Conservation (phyloP, 345 rosid species). For the Populus davidiana region DNA sequence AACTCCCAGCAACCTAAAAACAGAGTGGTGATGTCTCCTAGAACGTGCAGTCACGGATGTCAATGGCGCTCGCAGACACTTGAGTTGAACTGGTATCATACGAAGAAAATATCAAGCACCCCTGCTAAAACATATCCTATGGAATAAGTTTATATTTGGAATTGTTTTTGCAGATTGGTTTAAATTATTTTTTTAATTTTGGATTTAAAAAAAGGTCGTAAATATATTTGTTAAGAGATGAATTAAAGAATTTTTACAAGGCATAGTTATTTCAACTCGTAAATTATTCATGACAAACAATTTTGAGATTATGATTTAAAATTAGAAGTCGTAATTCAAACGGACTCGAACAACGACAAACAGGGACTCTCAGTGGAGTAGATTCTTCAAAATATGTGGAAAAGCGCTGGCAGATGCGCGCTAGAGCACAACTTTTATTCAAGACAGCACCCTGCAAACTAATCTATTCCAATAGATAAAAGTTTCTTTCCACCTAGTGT, state of each 20-base stretch:
- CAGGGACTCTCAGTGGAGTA: neutral
- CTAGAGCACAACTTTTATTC: neutral
- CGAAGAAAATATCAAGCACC: neutral
- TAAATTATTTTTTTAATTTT: too few relatives aligned
- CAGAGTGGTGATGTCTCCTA: neutral
- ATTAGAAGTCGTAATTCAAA: too few relatives aligned
- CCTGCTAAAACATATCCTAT: neutral
- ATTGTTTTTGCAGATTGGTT: too few relatives aligned
- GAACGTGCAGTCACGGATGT: neutral
- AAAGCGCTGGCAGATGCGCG: neutral
- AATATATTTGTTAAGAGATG: too few relatives aligned
- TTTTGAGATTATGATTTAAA: too few relatives aligned
- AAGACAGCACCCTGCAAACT: slow-evolving; percentile 5
- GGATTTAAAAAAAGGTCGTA: too few relatives aligned
- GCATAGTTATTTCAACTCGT: too few relatives aligned
- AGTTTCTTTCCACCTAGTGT: neutral
- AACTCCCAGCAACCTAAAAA: too few relatives aligned
- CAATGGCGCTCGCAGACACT: neutral
- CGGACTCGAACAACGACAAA: too few relatives aligned
- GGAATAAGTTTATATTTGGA: too few relatives aligned
- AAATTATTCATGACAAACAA: too few relatives aligned
- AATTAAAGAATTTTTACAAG: too few relatives aligned
- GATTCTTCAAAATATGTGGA: neutral
- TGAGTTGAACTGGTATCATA: neutral
- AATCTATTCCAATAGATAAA: slow-evolving; percentile 16